Evolutionary conservation across 352 stramenopile species (phyloP).

Genomic region (Pythium brassicae): DNA sequence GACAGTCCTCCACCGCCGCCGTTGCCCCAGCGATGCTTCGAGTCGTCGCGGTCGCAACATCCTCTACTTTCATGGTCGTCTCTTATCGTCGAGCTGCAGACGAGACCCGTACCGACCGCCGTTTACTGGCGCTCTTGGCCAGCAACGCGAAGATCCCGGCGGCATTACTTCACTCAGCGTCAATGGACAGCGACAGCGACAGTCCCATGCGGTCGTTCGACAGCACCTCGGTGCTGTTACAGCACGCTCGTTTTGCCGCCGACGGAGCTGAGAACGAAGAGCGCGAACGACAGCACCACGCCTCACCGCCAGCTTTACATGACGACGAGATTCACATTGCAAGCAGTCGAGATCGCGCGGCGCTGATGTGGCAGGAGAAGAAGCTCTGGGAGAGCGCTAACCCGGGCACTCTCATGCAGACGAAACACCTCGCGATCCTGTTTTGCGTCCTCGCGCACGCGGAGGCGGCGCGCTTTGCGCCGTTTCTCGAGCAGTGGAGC

Average conservation of each 20-base stretch:
- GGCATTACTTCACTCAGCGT: not conserved
- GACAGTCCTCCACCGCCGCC: not conserved
- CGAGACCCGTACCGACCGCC: constrained; percentile 35
- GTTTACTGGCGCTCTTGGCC: constrained; percentile 21
- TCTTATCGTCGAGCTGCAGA: constrained; percentile 54
- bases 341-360: constrained; percentile 8
- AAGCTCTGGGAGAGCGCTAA: constrained; percentile 42
- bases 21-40: constrained; percentile 16
- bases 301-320: constrained; percentile 2
- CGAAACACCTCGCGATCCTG: constrained; percentile 50
- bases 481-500: constrained; percentile 26
- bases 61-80: constrained; percentile 56
- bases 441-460: constrained; percentile 33
- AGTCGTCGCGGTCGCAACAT: constrained; percentile 37
- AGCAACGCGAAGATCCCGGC: constrained; percentile 9
- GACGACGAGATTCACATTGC: not conserved
- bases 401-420: constrained; percentile 27
- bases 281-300: constrained; percentile 11
- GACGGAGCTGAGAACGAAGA: not conserved
- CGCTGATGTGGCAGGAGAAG: constrained; percentile 26
- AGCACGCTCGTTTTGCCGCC: constrained; percentile 3
- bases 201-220: constrained; percentile 7
- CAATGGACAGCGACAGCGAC: constrained; percentile 13
- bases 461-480: constrained; percentile 24
- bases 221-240: not conserved